These are phyloP conservation scores for Globisporangium barbulae DNA, from an alignment of 352 stramenopile species.

Conservation along the genomic window DNA sequence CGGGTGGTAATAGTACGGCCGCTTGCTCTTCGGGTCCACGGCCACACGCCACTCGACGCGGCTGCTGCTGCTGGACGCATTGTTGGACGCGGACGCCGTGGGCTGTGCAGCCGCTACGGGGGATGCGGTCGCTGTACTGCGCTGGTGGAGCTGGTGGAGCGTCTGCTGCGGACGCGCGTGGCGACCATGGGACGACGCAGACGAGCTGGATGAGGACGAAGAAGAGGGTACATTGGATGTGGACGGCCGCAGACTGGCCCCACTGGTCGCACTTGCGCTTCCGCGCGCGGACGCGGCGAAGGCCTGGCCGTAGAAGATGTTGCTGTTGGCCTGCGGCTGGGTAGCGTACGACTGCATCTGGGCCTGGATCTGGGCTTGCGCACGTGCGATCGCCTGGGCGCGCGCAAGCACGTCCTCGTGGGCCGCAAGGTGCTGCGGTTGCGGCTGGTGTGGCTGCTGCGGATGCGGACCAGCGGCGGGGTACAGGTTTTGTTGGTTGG, in stretches of 20 bases:
- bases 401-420: conserved; percentile 24
- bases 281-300: conserved; percentile 6
- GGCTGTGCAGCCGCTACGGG: conserved; percentile 4
- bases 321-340: conserved; percentile 11
- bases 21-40: conserved; percentile 79
- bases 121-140: conserved; percentile 22
- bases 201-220: conserved; percentile 2
- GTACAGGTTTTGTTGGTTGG: conserved; percentile 4
- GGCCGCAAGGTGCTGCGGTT: background rate
- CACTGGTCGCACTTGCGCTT: background rate
- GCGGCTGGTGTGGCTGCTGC: background rate
- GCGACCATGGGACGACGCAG: background rate
- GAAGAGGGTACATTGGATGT: conserved; percentile 14
- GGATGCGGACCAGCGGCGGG: background rate
- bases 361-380: conserved; percentile 32
- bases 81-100: conserved; percentile 6
- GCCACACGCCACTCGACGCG: conserved; percentile 73
- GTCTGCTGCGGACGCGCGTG: conserved; percentile 14
- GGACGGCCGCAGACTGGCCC: background rate
- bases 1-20: conserved; percentile 97
- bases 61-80: conserved; percentile 16
- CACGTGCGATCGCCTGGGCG: conserved; percentile 25
- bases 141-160: conserved; percentile 22
- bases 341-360: conserved; percentile 32
- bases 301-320: conserved; percentile 12